Conservation (phyloP, 2,329 filamentous ascomycete species). For the Diaporthe sp. region DNA sequence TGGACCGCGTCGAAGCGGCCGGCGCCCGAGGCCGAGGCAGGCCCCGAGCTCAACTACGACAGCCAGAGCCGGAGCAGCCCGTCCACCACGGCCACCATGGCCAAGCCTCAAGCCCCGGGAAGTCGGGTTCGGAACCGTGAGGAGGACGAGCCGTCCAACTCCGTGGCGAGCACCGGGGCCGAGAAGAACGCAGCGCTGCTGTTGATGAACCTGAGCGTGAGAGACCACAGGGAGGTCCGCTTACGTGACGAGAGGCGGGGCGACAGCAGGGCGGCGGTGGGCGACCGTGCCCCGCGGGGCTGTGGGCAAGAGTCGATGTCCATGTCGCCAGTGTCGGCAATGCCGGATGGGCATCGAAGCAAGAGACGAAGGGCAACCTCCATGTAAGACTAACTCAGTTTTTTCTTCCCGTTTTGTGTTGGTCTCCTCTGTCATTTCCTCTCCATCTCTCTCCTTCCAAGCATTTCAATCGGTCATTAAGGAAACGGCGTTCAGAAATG, state of each 20-base stretch:
- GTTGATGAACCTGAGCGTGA: slow-evolving; percentile 58
- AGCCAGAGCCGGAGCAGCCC: slow-evolving; percentile 37
- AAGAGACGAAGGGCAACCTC: slow-evolving; percentile 55
- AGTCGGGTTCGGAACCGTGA: neutral
- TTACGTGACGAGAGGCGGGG: slow-evolving; percentile 4
- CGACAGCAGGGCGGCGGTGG: slow-evolving; percentile 24
- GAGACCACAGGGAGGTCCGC: slow-evolving; percentile 42
- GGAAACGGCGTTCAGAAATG: slow-evolving; percentile 23
- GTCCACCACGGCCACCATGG: slow-evolving; percentile 30
- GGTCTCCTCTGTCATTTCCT: neutral
- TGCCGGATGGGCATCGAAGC: slow-evolving; percentile 41
- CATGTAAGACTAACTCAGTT: slow-evolving; percentile 41
- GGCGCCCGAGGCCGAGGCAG: slow-evolving; percentile 40
- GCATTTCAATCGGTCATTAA: neutral
- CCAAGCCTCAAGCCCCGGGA: slow-evolving; percentile 9
- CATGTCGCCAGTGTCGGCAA: slow-evolving; percentile 34
- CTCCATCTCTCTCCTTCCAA: neutral
- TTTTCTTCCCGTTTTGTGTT: neutral
- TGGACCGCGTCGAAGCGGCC: slow-evolving; percentile 29
- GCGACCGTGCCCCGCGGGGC: slow-evolving; percentile 31
- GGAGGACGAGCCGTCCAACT: neutral
- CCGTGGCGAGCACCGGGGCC: slow-evolving; percentile 40
- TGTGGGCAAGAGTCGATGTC: slow-evolving; percentile 36
- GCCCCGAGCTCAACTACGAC: slow-evolving; percentile 37
- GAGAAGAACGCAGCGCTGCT: slow-evolving; percentile 60